phyloP scores from a whole-genome alignment of 345 rosid genomes.

The Nephelium lappaceum region DNA sequence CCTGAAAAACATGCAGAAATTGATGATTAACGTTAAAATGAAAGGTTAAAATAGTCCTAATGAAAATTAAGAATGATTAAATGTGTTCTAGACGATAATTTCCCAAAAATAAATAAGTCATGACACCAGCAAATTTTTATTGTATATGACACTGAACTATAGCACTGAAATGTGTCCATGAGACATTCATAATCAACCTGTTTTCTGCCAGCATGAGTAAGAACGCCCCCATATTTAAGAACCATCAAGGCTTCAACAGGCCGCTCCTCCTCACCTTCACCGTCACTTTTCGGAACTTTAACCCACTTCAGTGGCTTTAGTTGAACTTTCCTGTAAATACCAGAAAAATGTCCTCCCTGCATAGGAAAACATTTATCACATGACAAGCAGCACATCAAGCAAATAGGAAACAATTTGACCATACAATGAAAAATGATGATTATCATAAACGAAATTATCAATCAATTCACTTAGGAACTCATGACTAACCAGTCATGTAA shows the following conservation, averaged over 20 bases:
- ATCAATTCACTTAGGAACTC: not conserved
- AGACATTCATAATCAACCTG: slow-evolving; percentile 51
- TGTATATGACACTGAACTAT: slow-evolving; percentile 3
- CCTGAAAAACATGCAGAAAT: slow-evolving; percentile 52
- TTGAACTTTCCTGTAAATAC: slow-evolving; percentile 98
- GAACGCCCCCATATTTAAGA: slow-evolving; percentile 98
- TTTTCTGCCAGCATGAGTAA: slow-evolving; percentile 99
- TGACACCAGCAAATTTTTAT: not conserved
- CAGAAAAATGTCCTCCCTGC: slow-evolving; percentile 99
- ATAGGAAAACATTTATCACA: slow-evolving; percentile 25
- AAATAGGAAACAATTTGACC: not conserved
- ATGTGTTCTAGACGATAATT: not conserved
- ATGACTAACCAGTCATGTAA: not conserved
- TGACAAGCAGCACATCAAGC: slow-evolving; percentile 8
- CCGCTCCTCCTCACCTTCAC: slow-evolving; percentile 95
- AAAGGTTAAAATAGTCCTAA: not conserved
- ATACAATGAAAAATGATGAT: not conserved
- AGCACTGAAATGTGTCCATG: not conserved
- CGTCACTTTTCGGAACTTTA: slow-evolving; percentile 67
- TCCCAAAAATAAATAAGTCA: slow-evolving; percentile 6
- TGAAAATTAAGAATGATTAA: not conserved
- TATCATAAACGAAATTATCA: not conserved
- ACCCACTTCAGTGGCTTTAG: slow-evolving; percentile 94
- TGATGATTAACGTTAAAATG: slow-evolving; percentile 7
- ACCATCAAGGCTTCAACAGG: slow-evolving; percentile 99